Base-by-base conservation (phyloP, 2,329 filamentous ascomycete species). In the Claviceps pusilla region DNA sequence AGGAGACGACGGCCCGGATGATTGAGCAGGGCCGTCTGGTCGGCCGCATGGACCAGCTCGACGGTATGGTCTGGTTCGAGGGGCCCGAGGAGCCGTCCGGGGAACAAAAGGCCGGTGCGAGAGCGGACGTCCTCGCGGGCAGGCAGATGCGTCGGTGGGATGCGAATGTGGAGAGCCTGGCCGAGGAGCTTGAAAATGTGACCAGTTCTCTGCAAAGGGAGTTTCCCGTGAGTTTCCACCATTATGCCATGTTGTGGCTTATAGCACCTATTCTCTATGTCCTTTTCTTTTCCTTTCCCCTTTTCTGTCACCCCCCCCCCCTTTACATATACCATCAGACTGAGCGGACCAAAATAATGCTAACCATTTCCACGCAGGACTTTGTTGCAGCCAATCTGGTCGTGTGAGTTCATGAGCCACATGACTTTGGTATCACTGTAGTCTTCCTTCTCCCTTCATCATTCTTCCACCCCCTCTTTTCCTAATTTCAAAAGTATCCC, bases 1-100 rank as follows among this genome's bases (percentile, higher is more conserved):
- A 98, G 73, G 83, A 86, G 56, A 96, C 93, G 53, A 93, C 91
- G 12, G 89, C 91, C 4, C 79, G 82, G 61, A 98, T 98, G 93
- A 88, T 98, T 62, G 90, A 97, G 73, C 90, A 96, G 69, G 89
- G 88, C 10, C 82, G 93, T 37, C 71, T 98, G 52, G 80, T 85
- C 3, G 93, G 91, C 7, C 83, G 85, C 55, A 97, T 98, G 63
- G 91, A 98, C 69, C 93, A 98, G 73, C 90, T 98, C 55, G 87
- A 89, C 55, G 79, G 86, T 14, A 73, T 90, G 11, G 90, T 98
- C 56, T 89, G 83, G 72, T 98, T 98, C 66, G 87, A 93, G 69
- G 75, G 70, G 64, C 81, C 81, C 37, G 84, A 88, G 63, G 83
- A 88, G 63, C 83, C 82, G 7, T 83, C 80, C 3, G 84, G 82